phyloP scores from a whole-genome alignment of 2,329 filamentous ascomycete genomes.

The Colletotrichum cereale region DNA sequence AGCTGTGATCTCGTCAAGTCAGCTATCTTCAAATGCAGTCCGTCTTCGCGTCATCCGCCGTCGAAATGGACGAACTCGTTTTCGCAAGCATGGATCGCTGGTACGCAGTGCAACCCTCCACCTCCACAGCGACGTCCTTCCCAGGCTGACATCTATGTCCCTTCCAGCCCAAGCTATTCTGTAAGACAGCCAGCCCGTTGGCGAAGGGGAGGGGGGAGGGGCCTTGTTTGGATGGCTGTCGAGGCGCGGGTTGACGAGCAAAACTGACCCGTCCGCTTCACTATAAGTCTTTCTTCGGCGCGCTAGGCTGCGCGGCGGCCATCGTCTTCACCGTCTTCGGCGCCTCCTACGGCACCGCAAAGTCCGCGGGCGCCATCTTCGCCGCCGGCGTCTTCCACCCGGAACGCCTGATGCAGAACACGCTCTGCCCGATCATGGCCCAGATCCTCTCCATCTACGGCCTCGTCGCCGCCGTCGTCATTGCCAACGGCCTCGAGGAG shows the following conservation, averaged over 20 bases:
- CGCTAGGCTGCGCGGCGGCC: slow-evolving; percentile 56
- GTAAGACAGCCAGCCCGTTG: slow-evolving; percentile 47
- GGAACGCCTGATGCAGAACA: slow-evolving; percentile 59
- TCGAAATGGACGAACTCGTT: slow-evolving; percentile 47
- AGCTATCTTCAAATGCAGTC: neutral
- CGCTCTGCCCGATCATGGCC: slow-evolving; percentile 61
- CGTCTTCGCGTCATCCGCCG: neutral
- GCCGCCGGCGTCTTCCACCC: slow-evolving; percentile 58
- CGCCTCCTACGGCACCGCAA: slow-evolving; percentile 59
- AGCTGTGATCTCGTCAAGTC: neutral
- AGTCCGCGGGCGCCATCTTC: slow-evolving; percentile 59
- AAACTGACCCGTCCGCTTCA: neutral
- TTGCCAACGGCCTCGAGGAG: slow-evolving; percentile 54
- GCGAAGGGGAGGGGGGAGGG: neutral
- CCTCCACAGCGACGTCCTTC: neutral
- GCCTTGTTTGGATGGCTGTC: neutral
- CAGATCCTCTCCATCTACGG: slow-evolving; percentile 63
- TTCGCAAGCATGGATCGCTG: slow-evolving; percentile 52
- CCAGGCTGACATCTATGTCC: neutral
- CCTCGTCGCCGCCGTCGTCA: slow-evolving; percentile 59
- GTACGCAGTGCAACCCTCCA: slow-evolving; percentile 43
- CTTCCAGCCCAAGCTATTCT: slow-evolving; percentile 57
- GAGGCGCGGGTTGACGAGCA: neutral
- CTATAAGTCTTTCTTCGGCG: slow-evolving; percentile 56
- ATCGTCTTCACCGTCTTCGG: slow-evolving; percentile 67